phyloP scores from a whole-genome alignment of 225 moss, liverwort and hornwort species.

The Thuidium tamariscinum region DNA sequence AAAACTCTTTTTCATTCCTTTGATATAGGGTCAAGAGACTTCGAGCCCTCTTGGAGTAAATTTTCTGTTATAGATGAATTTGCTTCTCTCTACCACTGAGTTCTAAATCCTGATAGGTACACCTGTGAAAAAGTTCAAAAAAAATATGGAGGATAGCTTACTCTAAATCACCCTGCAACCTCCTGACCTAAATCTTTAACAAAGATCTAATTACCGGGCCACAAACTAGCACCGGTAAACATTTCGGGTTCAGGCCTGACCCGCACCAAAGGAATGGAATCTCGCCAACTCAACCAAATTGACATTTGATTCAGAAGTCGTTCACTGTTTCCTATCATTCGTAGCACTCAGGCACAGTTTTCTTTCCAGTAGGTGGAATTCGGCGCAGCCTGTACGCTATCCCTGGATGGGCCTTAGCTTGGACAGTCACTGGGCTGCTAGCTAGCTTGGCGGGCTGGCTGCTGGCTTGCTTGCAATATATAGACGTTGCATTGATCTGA shows the following conservation, averaged over 20 bases:
- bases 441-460: neutral
- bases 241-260: neutral
- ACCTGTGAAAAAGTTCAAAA: accelerated
- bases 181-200: too few relatives aligned
- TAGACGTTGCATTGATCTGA: neutral
- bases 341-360: neutral
- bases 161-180: too few relatives aligned
- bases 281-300: too few relatives aligned
- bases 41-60: neutral
- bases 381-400: neutral
- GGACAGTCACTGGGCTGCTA: neutral
- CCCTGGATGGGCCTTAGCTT: neutral
- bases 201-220: neutral
- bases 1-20: accelerated
- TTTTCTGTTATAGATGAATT: too few relatives aligned
- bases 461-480: neutral
- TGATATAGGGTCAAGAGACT: accelerated
- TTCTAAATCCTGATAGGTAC: neutral
- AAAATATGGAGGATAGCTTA: too few relatives aligned
- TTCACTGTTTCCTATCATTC: neutral
- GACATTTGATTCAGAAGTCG: neutral
- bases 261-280: too few relatives aligned
- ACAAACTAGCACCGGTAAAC: too few relatives aligned
- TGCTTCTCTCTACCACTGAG: accelerated
- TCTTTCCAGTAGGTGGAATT: neutral